These are phyloP conservation scores for Hsuehochloa calcarea DNA, from an alignment of 176 grass and related monocot species.

Conservation along the genomic window DNA sequence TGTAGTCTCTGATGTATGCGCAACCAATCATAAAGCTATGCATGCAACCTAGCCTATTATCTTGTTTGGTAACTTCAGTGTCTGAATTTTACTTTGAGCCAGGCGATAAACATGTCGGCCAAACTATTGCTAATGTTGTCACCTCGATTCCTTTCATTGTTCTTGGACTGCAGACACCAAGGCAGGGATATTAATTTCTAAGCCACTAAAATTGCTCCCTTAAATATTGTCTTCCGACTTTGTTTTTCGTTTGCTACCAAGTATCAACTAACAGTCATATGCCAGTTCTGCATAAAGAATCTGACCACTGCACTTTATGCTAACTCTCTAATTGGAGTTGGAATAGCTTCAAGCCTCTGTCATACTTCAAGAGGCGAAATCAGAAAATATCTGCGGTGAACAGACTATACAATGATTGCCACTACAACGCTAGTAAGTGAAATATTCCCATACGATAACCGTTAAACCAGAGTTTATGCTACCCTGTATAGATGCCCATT, in stretches of 20 bases:
- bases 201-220: neutral
- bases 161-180: slow-evolving; percentile 73
- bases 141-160: slow-evolving; percentile 87
- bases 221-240: slow-evolving; percentile 12
- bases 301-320: slow-evolving; percentile 74
- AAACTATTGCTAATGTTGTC: slow-evolving; percentile 91
- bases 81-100: slow-evolving; percentile 23
- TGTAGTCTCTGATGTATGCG: slow-evolving; percentile 76
- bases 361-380: slow-evolving; percentile 78
- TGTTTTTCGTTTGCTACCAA: slow-evolving; percentile 1
- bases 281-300: slow-evolving; percentile 80
- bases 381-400: slow-evolving; percentile 87
- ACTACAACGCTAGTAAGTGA: slow-evolving; percentile 71
- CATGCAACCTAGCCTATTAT: neutral
- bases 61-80: neutral
- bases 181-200: slow-evolving; percentile 47
- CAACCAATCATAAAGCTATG: neutral
- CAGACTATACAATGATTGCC: slow-evolving; percentile 98
- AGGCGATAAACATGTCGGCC: slow-evolving; percentile 78
- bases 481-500: slow-evolving; percentile 3
- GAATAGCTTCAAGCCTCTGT: slow-evolving; percentile 88
- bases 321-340: slow-evolving; percentile 93
- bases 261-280: slow-evolving; percentile 54
- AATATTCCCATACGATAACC: neutral
- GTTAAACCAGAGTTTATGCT: neutral